These are phyloP conservation scores for Xylaria sp. DNA, from an alignment of 2,329 filamentous ascomycete species.

Conservation along the genomic window DNA sequence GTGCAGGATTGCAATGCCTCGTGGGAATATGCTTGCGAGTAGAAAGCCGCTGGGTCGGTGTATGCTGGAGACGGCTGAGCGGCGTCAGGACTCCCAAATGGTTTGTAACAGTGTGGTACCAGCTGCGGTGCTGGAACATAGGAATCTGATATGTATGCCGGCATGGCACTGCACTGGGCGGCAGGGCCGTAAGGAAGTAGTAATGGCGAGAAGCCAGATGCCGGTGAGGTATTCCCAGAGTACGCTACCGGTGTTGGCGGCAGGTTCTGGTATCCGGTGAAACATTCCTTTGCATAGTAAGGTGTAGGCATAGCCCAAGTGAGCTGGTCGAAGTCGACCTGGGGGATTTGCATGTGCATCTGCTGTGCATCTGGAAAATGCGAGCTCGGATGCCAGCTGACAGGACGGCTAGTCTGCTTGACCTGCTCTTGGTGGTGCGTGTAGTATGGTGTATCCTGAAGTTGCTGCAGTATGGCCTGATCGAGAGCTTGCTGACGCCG, in stretches of 20 bases:
- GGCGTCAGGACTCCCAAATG: slow-evolving; percentile 44
- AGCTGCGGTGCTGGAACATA: slow-evolving; percentile 53
- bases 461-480: slow-evolving; percentile 56
- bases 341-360: slow-evolving; percentile 52
- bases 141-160: slow-evolving; percentile 55
- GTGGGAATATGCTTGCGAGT: slow-evolving; percentile 61
- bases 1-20: slow-evolving; percentile 59
- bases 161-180: slow-evolving; percentile 49
- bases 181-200: slow-evolving; percentile 58
- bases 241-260: slow-evolving; percentile 66
- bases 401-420: slow-evolving; percentile 64
- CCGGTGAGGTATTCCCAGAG: slow-evolving; percentile 69
- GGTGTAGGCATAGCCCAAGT: slow-evolving; percentile 54
- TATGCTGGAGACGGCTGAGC: slow-evolving; percentile 51
- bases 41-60: slow-evolving; percentile 43
- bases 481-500: slow-evolving; percentile 61
- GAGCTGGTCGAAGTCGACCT: slow-evolving; percentile 53
- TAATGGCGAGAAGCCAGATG: slow-evolving; percentile 65
- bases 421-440: slow-evolving; percentile 49
- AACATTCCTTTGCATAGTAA: slow-evolving; percentile 57
- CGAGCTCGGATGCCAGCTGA: slow-evolving; percentile 81
- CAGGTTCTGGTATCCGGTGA: slow-evolving; percentile 56
- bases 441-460: slow-evolving; percentile 47
- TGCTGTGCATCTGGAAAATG: slow-evolving; percentile 55
- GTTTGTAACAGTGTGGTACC: slow-evolving; percentile 45